Evolutionary conservation across 768 basidiomycete species (phyloP).

Genomic region (Coprinellus micaceus): DNA sequence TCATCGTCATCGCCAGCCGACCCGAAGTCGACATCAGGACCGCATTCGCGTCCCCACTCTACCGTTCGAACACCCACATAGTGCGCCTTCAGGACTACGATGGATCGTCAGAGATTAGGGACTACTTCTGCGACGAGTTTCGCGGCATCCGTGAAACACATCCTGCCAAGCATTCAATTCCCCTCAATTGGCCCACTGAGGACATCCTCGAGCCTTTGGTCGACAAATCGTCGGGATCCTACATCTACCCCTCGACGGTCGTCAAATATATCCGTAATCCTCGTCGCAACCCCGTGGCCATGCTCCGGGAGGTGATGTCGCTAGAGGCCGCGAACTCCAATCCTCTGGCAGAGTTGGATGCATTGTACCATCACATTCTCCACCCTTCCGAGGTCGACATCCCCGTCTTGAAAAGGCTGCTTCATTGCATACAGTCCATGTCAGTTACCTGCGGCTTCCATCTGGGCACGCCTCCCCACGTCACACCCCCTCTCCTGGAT

Average conservation of each 20-base stretch:
- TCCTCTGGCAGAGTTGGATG: conserved; percentile 5
- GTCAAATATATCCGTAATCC: conserved; percentile 6
- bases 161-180: neutral
- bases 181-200: conserved; percentile 7
- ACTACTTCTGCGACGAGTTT: conserved; percentile 1
- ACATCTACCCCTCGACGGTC: conserved; percentile 7
- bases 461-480: neutral
- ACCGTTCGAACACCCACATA: neutral
- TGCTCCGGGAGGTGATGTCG: neutral
- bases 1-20: conserved; percentile 10
- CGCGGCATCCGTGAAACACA: neutral
- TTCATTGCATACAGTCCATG: neutral
- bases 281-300: neutral
- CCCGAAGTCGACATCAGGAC: conserved; percentile 8
- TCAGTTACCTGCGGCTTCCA: neutral
- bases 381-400: neutral
- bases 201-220: conserved; percentile 3
- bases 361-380: conserved; percentile 2
- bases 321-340: neutral
- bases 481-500: neutral
- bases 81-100: conserved; percentile 7
- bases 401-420: neutral
- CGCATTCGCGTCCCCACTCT: neutral
- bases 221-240: conserved; percentile 1
- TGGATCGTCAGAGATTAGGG: neutral